Evolutionary conservation across 2,329 filamentous ascomycete species (phyloP).

Genomic region (Ophiocordyceps polyrhachis-furcata): DNA sequence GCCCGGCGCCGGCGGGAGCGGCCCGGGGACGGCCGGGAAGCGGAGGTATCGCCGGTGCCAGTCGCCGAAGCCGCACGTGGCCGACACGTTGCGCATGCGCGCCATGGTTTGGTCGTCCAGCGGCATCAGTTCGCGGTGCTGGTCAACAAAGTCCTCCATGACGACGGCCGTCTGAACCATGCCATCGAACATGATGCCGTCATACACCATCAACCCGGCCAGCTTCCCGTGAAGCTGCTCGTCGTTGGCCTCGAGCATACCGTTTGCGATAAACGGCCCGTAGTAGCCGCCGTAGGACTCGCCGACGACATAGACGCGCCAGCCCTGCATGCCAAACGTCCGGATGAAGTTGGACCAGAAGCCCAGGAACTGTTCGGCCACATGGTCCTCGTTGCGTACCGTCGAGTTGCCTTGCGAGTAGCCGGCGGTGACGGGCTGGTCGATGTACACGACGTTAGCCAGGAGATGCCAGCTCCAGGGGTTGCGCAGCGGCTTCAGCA

Average conservation of each 20-base stretch:
- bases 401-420: constrained; percentile 47
- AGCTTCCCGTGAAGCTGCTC: constrained; percentile 46
- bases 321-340: constrained; percentile 46
- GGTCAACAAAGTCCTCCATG: constrained; percentile 39
- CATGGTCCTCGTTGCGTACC: constrained; percentile 46
- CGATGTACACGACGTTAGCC: constrained; percentile 45
- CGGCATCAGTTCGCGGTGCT: constrained; percentile 39
- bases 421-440: constrained; percentile 49
- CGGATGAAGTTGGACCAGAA: constrained; percentile 67
- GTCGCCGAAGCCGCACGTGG: constrained; percentile 42
- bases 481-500: constrained; percentile 43
- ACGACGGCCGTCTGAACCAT: constrained; percentile 25
- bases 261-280: constrained; percentile 53
- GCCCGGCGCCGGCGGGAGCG: constrained; percentile 34
- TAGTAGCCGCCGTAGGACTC: constrained; percentile 51
- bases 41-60: constrained; percentile 42
- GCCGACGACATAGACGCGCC: constrained; percentile 55
- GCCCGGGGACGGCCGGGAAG: constrained; percentile 44
- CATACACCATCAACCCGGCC: constrained; percentile 52
- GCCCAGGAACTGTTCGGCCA: constrained; percentile 52
- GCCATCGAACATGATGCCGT: constrained; percentile 42
- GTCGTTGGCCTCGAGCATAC: constrained; percentile 51
- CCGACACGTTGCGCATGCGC: constrained; percentile 29
- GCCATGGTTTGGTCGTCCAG: constrained; percentile 41
- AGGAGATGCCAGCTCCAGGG: constrained; percentile 44